phyloP scores from a whole-genome alignment of 495 filamentous ascomycete genomes.

The Penicillium alfredii region DNA sequence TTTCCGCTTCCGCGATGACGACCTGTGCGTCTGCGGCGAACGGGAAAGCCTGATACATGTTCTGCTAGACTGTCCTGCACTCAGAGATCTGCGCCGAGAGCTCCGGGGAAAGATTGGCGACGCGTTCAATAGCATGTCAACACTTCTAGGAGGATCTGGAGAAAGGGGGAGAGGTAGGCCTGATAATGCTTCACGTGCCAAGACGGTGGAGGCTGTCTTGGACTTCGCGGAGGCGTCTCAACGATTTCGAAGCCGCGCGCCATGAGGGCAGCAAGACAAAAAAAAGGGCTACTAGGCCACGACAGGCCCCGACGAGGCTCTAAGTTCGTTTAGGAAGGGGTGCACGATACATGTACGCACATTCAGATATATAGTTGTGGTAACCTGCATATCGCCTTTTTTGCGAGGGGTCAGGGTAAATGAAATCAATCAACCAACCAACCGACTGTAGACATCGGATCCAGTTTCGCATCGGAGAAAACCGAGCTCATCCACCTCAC shows the following conservation, averaged over 20 bases:
- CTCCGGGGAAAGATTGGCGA: constrained; percentile 9
- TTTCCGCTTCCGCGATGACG: constrained; percentile 6
- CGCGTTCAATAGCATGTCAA: constrained; percentile 4
- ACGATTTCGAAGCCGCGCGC: constrained; percentile 21
- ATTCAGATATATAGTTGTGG: constrained; percentile 6
- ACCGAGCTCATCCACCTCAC: too few species aligned
- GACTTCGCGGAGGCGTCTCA: constrained; percentile 23
- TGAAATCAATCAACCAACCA: too few species aligned
- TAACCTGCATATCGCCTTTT: constrained; percentile 4
- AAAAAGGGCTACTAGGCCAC: constrained; percentile 12
- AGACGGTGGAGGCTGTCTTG: constrained; percentile 15
- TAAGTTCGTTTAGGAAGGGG: constrained; percentile 15
- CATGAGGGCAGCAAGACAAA: too few species aligned
- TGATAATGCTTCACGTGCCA: constrained; percentile 10
- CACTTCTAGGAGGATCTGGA: constrained; percentile 1
- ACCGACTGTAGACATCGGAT: too few species aligned
- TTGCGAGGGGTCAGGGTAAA: constrained; percentile 3
- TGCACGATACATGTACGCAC: constrained; percentile 9
- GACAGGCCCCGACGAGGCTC: constrained; percentile 18
- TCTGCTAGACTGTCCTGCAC: constrained; percentile 6
- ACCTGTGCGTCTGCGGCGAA: constrained; percentile 10
- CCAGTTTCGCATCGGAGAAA: too few species aligned
- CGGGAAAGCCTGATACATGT: constrained; percentile 9
- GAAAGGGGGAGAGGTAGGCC: neutral
- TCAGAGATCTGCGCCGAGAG: constrained; percentile 4